These are phyloP conservation scores for Scheffersomyces lignicola DNA, from an alignment of 1,139 yeast species.

Conservation along the genomic window DNA sequence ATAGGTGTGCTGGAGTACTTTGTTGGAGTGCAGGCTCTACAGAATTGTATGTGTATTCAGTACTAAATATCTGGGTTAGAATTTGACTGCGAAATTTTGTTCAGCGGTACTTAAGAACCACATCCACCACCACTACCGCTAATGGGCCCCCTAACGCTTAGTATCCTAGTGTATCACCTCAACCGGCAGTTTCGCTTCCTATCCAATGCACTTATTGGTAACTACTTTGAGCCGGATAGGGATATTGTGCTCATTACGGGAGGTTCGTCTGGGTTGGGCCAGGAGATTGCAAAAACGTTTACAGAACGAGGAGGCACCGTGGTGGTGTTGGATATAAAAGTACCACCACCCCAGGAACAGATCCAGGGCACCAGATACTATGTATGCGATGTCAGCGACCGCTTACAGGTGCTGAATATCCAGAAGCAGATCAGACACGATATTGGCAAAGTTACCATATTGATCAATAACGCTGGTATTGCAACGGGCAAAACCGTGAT, in stretches of 20 bases:
- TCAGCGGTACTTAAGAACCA: too few species aligned
- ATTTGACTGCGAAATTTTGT: too few species aligned
- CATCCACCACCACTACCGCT: not conserved
- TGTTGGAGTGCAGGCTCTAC: too few species aligned
- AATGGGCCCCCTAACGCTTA: slow-evolving; percentile 3
- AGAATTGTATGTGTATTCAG: too few species aligned
- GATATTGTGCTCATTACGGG: slow-evolving; percentile 82
- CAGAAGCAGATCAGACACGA: slow-evolving; percentile 40
- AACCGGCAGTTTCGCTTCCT: slow-evolving; percentile 31
- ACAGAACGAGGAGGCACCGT: slow-evolving; percentile 45
- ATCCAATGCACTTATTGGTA: slow-evolving; percentile 47
- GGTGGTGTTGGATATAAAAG: slow-evolving; percentile 60
- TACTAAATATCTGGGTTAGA: too few species aligned
- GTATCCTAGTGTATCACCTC: slow-evolving; percentile 4
- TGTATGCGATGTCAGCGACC: slow-evolving; percentile 66
- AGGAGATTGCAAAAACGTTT: slow-evolving; percentile 53
- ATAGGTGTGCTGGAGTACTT: too few species aligned
- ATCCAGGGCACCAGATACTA: slow-evolving; percentile 52
- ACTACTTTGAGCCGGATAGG: slow-evolving; percentile 44
- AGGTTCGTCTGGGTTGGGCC: slow-evolving; percentile 76
- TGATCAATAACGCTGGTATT: slow-evolving; percentile 85
- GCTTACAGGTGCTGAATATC: slow-evolving; percentile 36
- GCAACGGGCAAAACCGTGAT: slow-evolving; percentile 57
- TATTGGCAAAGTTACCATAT: slow-evolving; percentile 61
- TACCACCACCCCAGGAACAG: slow-evolving; percentile 32